These are phyloP conservation scores for Aureobasidium sp. DNA, from an alignment of 2,329 filamentous ascomycete genomes.

Conservation along the genomic window DNA sequence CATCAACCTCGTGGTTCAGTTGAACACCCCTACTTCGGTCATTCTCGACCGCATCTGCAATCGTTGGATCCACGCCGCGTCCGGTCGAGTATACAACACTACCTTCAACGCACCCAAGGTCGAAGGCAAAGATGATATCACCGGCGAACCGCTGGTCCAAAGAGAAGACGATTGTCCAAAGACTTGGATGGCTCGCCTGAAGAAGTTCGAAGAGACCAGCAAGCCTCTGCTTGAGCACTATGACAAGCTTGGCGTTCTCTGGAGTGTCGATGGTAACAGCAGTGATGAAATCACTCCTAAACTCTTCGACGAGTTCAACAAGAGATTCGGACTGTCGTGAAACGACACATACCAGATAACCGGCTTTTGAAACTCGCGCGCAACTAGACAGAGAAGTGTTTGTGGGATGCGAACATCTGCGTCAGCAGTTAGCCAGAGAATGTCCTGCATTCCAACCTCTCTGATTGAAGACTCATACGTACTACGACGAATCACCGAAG, in stretches of 20 bases:
- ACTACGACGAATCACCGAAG: too few species aligned
- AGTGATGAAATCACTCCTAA: slow-evolving; percentile 95
- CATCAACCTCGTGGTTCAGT: slow-evolving; percentile 87
- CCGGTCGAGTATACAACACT: slow-evolving; percentile 90
- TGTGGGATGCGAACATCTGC: not conserved
- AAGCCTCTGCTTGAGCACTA: slow-evolving; percentile 83
- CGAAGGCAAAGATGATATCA: slow-evolving; percentile 76
- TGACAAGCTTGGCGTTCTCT: slow-evolving; percentile 69
- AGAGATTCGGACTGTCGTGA: slow-evolving; percentile 48
- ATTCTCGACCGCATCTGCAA: slow-evolving; percentile 85
- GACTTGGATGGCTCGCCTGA: slow-evolving; percentile 71
- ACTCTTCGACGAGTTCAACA: slow-evolving; percentile 73
- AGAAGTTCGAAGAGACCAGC: slow-evolving; percentile 81
- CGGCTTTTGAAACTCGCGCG: not conserved
- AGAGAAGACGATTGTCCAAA: slow-evolving; percentile 79
- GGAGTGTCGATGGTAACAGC: slow-evolving; percentile 77
- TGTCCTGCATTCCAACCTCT: not conserved
- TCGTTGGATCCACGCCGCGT: slow-evolving; percentile 87
- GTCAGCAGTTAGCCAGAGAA: not conserved
- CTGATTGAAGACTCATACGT: too few species aligned
- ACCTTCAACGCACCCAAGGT: slow-evolving; percentile 81
- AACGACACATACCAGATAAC: not conserved
- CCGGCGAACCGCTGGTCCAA: slow-evolving; percentile 75
- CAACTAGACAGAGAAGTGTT: not conserved
- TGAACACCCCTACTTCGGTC: slow-evolving; percentile 76